Conservation (phyloP, 2,329 filamentous ascomycete species). For the Pyricularia grisea region DNA sequence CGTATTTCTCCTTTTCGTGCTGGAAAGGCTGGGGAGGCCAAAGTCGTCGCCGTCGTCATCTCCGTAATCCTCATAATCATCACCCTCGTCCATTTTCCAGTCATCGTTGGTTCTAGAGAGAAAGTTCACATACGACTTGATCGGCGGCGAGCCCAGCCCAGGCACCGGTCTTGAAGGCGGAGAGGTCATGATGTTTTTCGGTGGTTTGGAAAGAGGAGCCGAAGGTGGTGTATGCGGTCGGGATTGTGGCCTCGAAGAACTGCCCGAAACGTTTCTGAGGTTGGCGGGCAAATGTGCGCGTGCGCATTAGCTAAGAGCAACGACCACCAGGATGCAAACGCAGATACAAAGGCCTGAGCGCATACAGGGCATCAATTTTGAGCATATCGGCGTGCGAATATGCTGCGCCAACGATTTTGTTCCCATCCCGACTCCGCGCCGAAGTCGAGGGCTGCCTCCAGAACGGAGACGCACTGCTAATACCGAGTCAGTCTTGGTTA, state of each 20-base stretch:
- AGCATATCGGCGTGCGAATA: conserved; percentile 96
- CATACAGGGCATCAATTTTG: conserved; percentile 74
- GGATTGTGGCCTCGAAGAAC: conserved; percentile 57
- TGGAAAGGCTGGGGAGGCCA: conserved; percentile 83
- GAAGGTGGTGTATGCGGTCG: conserved; percentile 70
- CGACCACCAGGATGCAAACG: conserved; percentile 7
- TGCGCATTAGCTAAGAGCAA: conserved; percentile 11
- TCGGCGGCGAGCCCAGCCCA: conserved; percentile 50
- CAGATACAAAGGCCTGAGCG: conserved; percentile 6
- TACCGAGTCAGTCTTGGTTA: conserved; percentile 20
- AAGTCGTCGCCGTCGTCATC: conserved; percentile 94
- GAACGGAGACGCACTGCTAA: conserved; percentile 79
- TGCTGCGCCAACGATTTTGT: conserved; percentile 71
- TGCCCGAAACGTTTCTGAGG: conserved; percentile 39
- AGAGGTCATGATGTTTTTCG: conserved; percentile 46
- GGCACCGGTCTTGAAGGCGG: conserved; percentile 41
- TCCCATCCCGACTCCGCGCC: conserved; percentile 48
- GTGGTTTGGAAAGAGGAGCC: conserved; percentile 41
- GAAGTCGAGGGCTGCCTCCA: conserved; percentile 53
- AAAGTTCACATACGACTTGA: conserved; percentile 71
- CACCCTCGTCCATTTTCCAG: conserved; percentile 65
- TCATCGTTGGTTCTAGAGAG: conserved; percentile 74
- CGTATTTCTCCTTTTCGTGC: conserved; percentile 68
- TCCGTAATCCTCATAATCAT: conserved; percentile 67
- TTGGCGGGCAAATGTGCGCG: neutral